Base-by-base conservation (phyloP, 768 basidiomycete genomes). In the Boletus barrowsii region DNA sequence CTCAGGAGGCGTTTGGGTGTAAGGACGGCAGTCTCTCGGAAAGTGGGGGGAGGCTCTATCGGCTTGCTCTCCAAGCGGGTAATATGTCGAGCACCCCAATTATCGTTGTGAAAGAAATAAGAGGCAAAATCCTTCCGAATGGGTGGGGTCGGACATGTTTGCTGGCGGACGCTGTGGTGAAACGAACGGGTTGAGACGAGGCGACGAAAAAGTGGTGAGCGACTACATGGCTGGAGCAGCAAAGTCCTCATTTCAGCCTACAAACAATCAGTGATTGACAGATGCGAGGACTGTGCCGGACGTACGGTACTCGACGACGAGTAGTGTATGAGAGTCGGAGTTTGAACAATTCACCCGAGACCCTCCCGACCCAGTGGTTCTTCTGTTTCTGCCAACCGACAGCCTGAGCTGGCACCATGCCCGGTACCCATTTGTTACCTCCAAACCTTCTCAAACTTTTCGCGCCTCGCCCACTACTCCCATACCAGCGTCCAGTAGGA, bases 401-500 rank as follows among this genome's bases (percentile, higher is more conserved):
- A 37, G 32, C n/a, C 37, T 17, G 47, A 29, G 50, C 57, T 30
- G 52, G 56, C 66, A 51, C 41, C 9, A 79, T 79, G 78, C 79
- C 78, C 10, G 89, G 88, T 45, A 93, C 92, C 4, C 91, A 95
- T 74, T 79, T 95, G 22, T 82, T 99, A 22, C 96, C 96, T 4
- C 93, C 93, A 4, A 97, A 98, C 73, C 83, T 99, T 49, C 86
- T 98, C 71, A 94, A 96, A 70, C 87, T 98, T 61, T 99, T 98
- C 70, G 88, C 93, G 0, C 94, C 97, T 5, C 85, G 97, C 8
- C 93, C 96, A 1, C 90, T 88, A 3, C 81, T 98, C 4, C 88
- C 89, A 1, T 98, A 93, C 68, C 65, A 85, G 30, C 86, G 93
- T 10, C 94, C 96, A 0, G 78, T 92, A 33, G 93, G 90, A 68